Evolutionary conservation across 192 early-diverging fungal genomes (phyloP), one percentile per base, ranked within the genome.

Genomic region (Cetraspora pellucida): DNA sequence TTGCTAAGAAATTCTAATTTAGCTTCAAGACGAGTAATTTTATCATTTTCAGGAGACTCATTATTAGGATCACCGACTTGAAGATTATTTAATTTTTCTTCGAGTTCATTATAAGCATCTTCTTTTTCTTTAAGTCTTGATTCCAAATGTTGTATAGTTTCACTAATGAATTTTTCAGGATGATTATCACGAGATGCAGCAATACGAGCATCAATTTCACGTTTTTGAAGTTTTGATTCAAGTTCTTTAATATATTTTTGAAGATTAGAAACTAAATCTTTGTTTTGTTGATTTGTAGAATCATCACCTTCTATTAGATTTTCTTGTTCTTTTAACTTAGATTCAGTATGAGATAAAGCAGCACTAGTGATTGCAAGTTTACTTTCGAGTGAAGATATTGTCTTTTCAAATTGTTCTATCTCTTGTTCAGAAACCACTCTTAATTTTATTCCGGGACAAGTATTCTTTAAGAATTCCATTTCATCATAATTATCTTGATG

Each of bases 321-420:
- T 50, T 88, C 83, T 31, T 89, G 86, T 79, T 89, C 87, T 37
- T 87, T 77, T 50, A 88, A 80, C 37, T 83, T 81, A 44, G 81
- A 61, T 21, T 87, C 84, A 43, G 89, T 83, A 14, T 85, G 90
- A 30, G 84, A 87, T 50, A 93, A 47, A 1, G 88, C 84, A 14
- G 89, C 91, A 23, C 80, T 82, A 0, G 88, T 81, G 52, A 86
- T 79, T 13, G 81, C 82, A 49, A 92, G 78, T 59, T 92, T 85
- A 16, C 78, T 84, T 67, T 93, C 91, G 11, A 93, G 80, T 10
- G 79, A 77, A 5, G 88, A 87, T 25, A 92, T 85, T 59, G 83
- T 85, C 52, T 84, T 86, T 74, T 91, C 90, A 80, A 91, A 91
- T 60, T 92, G 91, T 71, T 91, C 31, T 19, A n/a, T 43, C 43